Conservation (phyloP, 768 basidiomycete genomes). For the Phanerochaete sordida region DNA sequence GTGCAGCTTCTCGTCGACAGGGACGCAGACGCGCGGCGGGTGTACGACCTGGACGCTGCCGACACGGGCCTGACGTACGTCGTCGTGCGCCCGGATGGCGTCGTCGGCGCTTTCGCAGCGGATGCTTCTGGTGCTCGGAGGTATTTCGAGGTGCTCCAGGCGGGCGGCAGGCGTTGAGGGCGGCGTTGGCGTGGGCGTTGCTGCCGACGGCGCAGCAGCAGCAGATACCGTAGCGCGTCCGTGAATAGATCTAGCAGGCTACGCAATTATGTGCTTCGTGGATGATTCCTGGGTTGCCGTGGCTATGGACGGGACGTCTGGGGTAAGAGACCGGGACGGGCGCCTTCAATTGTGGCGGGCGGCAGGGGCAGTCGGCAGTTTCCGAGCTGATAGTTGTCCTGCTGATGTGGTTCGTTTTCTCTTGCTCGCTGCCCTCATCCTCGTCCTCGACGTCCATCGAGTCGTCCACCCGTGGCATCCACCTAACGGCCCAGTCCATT, state of each 20-base stretch:
- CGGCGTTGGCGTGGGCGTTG: neutral
- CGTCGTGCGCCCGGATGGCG: constrained; percentile 5
- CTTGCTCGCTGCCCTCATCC: constrained; percentile 28
- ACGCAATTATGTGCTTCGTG: neutral
- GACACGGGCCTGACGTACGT: neutral
- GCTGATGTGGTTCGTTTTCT: constrained; percentile 14
- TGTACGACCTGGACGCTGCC: neutral
- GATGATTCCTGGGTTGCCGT: neutral
- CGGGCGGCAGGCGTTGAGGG: neutral
- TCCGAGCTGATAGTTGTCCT: constrained; percentile 12
- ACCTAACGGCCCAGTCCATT: constrained; percentile 27
- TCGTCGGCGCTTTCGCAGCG: constrained; percentile 1
- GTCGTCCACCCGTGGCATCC: constrained; percentile 13
- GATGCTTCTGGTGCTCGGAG: neutral
- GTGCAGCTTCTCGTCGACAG: neutral
- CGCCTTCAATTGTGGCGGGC: constrained; percentile 2
- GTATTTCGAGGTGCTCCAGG: neutral
- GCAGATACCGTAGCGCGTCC: too few species aligned
- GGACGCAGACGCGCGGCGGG: neutral
- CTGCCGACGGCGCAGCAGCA: neutral
- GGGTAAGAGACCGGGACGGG: neutral
- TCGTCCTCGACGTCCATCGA: constrained; percentile 15
- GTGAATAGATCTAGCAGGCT: neutral
- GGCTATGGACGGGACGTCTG: neutral
- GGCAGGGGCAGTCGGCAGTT: constrained; percentile 6